A percentile compares a stretch with the other conserved stretches of the same genome.
phyloP scores from a whole-genome alignment of 2,329 filamentous ascomycete genomes.

The Paracamarosporium sp. region DNA sequence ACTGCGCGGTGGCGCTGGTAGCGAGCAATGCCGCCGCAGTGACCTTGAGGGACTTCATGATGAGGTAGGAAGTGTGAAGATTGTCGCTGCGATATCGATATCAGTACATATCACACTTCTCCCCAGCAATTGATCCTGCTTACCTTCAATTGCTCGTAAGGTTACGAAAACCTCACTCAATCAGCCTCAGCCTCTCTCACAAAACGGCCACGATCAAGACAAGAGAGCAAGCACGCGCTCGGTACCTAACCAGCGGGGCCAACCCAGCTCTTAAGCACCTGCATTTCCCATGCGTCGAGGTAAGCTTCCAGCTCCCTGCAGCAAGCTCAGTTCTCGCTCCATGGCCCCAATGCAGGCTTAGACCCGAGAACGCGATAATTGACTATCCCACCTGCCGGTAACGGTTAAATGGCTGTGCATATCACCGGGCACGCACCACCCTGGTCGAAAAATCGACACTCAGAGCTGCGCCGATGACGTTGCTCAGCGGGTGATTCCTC shows the following conservation, averaged over 20 bases:
- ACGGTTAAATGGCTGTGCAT: conserved; percentile 1
- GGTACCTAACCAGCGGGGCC: neutral
- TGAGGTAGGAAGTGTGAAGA: too few species aligned
- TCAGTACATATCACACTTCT: neutral
- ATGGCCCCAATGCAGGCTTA: neutral
- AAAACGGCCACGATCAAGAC: neutral
- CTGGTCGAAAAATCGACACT: neutral
- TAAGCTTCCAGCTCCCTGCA: neutral
- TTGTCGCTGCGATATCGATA: neutral
- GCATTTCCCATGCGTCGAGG: neutral
- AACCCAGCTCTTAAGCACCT: neutral
- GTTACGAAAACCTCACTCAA: neutral
- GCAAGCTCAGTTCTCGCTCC: neutral
- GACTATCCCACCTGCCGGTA: conserved; percentile 4
- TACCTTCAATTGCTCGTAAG: neutral
- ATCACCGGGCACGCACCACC: neutral
- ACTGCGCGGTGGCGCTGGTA: conserved; percentile 44
- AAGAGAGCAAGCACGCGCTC: neutral
- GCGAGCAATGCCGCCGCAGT: conserved; percentile 17
- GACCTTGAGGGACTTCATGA: neutral
- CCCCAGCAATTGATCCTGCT: neutral
- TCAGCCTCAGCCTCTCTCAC: neutral
- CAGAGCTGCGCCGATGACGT: conserved; percentile 2
- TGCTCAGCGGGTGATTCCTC: neutral
- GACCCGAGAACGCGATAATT: neutral